These are phyloP conservation scores for Coffea eugenioides DNA, from an alignment of 257 asterid genomes.

Conservation along the genomic window DNA sequence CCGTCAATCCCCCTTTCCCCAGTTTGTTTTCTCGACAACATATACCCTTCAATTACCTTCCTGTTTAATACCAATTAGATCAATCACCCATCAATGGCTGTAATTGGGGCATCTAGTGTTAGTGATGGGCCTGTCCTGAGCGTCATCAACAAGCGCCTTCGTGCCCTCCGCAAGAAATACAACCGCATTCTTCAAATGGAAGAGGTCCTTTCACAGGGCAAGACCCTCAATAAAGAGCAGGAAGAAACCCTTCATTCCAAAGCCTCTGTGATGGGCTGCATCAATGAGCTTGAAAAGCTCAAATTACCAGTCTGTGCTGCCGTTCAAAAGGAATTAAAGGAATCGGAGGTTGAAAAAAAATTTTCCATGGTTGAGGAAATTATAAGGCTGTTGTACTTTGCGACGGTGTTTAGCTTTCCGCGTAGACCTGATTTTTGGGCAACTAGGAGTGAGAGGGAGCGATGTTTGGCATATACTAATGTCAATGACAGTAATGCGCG, in stretches of 20 bases:
- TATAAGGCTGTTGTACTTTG: constrained; percentile 54
- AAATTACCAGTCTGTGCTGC: constrained; percentile 57
- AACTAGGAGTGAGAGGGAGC: constrained; percentile 51
- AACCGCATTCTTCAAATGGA: constrained; percentile 74
- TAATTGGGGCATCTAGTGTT: constrained; percentile 34
- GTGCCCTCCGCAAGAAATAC: constrained; percentile 64
- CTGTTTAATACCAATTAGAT: neutral
- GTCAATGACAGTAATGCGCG: constrained; percentile 55
- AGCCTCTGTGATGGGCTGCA: constrained; percentile 42
- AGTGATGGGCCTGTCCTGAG: constrained; percentile 58
- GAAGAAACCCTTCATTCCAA: constrained; percentile 64
- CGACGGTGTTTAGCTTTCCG: constrained; percentile 53
- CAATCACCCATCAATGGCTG: constrained; percentile 12
- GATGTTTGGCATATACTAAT: constrained; percentile 61
- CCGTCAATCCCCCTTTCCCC: neutral
- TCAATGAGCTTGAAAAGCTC: constrained; percentile 78
- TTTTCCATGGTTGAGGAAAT: constrained; percentile 44
- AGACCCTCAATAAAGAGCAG: constrained; percentile 70
- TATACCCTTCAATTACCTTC: neutral
- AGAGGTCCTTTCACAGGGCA: constrained; percentile 55
- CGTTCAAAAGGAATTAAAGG: constrained; percentile 51
- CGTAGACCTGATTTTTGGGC: constrained; percentile 10
- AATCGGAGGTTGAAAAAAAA: constrained; percentile 11
- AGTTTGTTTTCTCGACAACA: neutral
- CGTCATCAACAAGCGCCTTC: constrained; percentile 71